Evolutionary conservation across 2,329 filamentous ascomycete genomes (phyloP), one percentile per base, ranked within the genome.

Genomic region (Paramyrothecium roridum): DNA sequence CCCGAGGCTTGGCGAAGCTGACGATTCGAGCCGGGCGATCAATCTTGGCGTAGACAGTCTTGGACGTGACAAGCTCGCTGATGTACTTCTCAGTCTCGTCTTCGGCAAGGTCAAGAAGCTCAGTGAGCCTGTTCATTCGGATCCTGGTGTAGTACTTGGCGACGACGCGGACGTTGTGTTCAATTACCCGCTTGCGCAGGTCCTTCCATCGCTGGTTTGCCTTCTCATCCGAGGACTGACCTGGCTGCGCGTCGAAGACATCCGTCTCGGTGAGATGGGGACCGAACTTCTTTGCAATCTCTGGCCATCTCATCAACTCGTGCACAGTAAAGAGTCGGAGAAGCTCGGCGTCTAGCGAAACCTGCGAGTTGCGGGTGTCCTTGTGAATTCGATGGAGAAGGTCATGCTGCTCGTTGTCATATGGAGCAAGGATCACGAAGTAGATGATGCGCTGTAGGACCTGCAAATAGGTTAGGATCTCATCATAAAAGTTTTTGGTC

Each of bases 81-180:
- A 99, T 96, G 79, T 98, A 98, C 81, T 96, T 96, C 77, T 99
- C 95, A 11, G 95, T 98, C 80, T 99, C 95, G 57, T 96, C 91
- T 71, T 96, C 92, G 1, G 88, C 89, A 62, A 99, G 80, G 70
- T 99, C 95, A 55, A 99, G 85, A 30, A 99, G 84, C 73, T 95
- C 84, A 8, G 92, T 96, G 58, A 99, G 80, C 34, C 95, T 90
- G 61, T 87, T 86, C 83, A 97, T 95, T 72, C 91, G 88, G 70
- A 99, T 96, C 65, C 95, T 91, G 21, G 95, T 99, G 79, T 99
- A 99, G 81, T 99, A 99, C 76, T 96, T 96, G 65, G 95, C 95
- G 40, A 99, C 86, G 2, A 99, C 95, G 52, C 95, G 91, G 53
- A 99, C 93, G 63, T 99, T 99, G 79, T 99, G 95, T 79, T 99